These are phyloP conservation scores for Puya raimondii DNA, from an alignment of 176 grass and related monocot species.

Conservation along the genomic window DNA sequence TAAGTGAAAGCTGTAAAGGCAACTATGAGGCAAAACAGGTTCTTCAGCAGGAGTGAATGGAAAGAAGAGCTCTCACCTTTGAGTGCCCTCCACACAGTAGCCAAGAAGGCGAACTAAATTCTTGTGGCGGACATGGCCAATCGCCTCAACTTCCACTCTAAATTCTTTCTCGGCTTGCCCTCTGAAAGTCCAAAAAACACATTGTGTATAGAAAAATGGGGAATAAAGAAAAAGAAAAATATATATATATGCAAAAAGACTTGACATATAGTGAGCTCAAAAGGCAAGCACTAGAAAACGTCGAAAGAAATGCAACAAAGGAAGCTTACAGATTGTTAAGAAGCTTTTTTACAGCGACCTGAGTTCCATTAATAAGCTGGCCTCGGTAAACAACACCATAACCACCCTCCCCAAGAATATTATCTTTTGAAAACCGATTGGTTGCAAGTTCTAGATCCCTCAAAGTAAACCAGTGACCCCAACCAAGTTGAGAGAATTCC, in stretches of 20 bases:
- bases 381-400: conserved; percentile 89
- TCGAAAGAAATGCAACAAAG: conserved; percentile 1
- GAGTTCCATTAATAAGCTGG: conserved; percentile 68
- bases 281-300: not conserved
- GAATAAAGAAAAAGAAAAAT: conserved; percentile 14
- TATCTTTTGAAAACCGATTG: conserved; percentile 79
- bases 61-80: conserved; percentile 43
- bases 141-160: conserved; percentile 97
- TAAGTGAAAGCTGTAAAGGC: conserved; percentile 1
- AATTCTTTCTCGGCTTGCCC: conserved; percentile 97
- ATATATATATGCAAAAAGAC: not conserved
- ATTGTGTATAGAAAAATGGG: not conserved
- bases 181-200: conserved; percentile 31
- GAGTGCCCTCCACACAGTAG: conserved; percentile 89
- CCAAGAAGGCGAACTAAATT: conserved; percentile 91
- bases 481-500: conserved; percentile 87
- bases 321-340: conserved; percentile 87
- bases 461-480: conserved; percentile 95
- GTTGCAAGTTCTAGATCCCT: conserved; percentile 86
- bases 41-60: not conserved
- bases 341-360: conserved; percentile 82
- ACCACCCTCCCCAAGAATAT: conserved; percentile 79
- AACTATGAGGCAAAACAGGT: conserved; percentile 3
- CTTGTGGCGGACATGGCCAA: conserved; percentile 93
- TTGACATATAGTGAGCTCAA: not conserved